Evolutionary conservation across 176 grass and related monocot species (phyloP), one percentile per base, ranked within the genome.

Genomic region (Musa beccarii): DNA sequence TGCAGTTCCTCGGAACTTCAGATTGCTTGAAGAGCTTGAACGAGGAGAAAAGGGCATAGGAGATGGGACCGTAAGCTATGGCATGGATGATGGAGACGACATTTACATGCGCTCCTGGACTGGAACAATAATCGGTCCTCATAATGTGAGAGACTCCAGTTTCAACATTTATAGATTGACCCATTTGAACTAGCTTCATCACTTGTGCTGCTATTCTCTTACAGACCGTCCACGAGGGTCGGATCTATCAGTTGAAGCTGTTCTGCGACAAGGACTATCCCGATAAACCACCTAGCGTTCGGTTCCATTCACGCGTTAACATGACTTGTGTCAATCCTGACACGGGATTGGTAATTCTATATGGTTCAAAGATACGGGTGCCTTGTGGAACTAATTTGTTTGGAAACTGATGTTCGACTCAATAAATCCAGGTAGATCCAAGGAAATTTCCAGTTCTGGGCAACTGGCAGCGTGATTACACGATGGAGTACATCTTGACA

Each of bases 51-150:
- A 70, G 68, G 68, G 68, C 68, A 92, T 92, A 82, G 89, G 89
- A 80, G 89, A 92, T 84, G 89, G 86, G 53, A 89, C 86, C 15
- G 89, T 92, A 52, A 92, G 89, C 76, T 92, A 92, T 75, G 89
- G 89, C 67, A 92, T 92, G 89, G 89, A 70, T 20, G 68, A 70
- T 12, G 68, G 68, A 70, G 68, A 70, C 52, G 68, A 70, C 68
- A 50, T 70, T 49, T 70, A 70, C 11, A 70, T 70, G 68, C 68
- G 68, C n/a, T 70, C 68, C 16, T 70, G 68, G 68, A 70, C 68
- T 20, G 68, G 68, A 11, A 70, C 68, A 70, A 70, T 70, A 70
- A 51, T 70, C 1, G 68, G 68, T 51, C 68, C 68, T 20, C 68
- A 70, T 70, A 70, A 70, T 70, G 68, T 70, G 20, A 51, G 16